A percentile compares a stretch with the other conserved stretches of the same genome.
Conservation (phyloP, 1,139 yeast species). For the Yamadazyma trypodendri region DNA sequence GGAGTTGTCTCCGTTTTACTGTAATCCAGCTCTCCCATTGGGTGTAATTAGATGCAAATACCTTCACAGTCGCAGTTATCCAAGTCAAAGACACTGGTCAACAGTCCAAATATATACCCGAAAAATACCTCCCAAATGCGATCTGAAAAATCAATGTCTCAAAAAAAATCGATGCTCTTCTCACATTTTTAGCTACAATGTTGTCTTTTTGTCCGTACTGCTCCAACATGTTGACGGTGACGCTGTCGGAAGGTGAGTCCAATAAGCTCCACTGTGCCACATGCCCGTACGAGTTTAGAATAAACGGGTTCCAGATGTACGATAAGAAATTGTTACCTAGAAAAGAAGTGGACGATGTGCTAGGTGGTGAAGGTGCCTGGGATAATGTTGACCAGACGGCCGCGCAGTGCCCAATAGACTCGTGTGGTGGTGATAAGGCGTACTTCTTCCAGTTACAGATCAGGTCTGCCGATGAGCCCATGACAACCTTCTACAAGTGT, state of each 20-base stretch:
- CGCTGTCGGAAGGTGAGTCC: constrained; percentile 34
- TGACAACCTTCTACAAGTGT: constrained; percentile 96
- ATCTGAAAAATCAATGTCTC: constrained; percentile 1
- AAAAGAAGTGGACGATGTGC: constrained; percentile 92
- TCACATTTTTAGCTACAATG: constrained; percentile 46
- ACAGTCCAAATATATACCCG: no score
- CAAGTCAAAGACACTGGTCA: neutral
- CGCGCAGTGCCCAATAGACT: constrained; percentile 85
- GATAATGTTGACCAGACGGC: constrained; percentile 92
- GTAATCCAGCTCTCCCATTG: no score
- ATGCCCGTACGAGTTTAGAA: constrained; percentile 92
- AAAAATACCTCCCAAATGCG: neutral
- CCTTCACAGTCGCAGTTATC: no score
- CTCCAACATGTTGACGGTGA: constrained; percentile 74
- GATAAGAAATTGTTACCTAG: constrained; percentile 81
- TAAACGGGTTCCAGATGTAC: constrained; percentile 76
- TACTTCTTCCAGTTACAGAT: constrained; percentile 96
- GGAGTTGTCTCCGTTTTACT: no score
- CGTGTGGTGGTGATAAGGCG: constrained; percentile 88
- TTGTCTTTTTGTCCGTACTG: constrained; percentile 92
- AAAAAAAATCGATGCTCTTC: neutral
- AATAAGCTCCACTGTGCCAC: constrained; percentile 80
- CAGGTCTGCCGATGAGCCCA: constrained; percentile 88
- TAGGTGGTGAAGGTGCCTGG: constrained; percentile 98
- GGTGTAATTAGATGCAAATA: no score